phyloP scores from a whole-genome alignment of 2,329 filamentous ascomycete species.

The Arthrobotrys iridis region DNA sequence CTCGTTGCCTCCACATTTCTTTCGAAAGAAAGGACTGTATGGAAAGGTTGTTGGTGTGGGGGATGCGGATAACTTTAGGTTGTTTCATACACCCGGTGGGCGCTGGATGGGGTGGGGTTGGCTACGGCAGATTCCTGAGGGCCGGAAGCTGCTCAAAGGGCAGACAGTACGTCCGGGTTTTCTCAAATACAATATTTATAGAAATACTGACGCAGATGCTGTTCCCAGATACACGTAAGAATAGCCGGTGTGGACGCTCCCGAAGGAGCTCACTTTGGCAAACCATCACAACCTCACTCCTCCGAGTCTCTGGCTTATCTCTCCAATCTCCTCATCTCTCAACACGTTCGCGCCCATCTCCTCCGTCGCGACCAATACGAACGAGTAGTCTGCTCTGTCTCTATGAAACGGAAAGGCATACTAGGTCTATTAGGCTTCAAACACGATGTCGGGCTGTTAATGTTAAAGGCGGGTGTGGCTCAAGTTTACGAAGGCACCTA shows the following conservation, averaged over 20 bases:
- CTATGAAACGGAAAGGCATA: constrained; percentile 68
- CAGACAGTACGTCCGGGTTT: constrained; percentile 72
- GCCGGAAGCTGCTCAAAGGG: constrained; percentile 75
- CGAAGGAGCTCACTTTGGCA: constrained; percentile 90
- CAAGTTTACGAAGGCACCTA: constrained; percentile 84
- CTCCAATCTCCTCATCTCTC: constrained; percentile 74
- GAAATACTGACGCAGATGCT: not conserved
- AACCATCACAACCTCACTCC: constrained; percentile 83
- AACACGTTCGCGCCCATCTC: constrained; percentile 81
- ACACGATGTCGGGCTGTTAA: constrained; percentile 85
- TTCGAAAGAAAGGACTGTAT: constrained; percentile 78
- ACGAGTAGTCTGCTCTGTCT: constrained; percentile 86
- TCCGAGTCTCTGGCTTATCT: constrained; percentile 85
- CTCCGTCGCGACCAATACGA: constrained; percentile 91
- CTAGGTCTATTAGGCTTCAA: constrained; percentile 69
- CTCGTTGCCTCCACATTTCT: constrained; percentile 78
- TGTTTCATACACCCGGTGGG: constrained; percentile 93
- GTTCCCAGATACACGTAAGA: constrained; percentile 81
- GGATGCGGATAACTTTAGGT: constrained; percentile 93
- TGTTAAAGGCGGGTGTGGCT: constrained; percentile 84
- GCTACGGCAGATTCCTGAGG: constrained; percentile 76
- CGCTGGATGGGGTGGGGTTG: constrained; percentile 89
- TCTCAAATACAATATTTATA: not conserved
- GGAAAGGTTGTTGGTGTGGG: constrained; percentile 92
- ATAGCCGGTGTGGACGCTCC: constrained; percentile 93